Conservation (phyloP, 371 early-diverging fungal genomes). For the Zopfochytrium polystomum region DNA sequence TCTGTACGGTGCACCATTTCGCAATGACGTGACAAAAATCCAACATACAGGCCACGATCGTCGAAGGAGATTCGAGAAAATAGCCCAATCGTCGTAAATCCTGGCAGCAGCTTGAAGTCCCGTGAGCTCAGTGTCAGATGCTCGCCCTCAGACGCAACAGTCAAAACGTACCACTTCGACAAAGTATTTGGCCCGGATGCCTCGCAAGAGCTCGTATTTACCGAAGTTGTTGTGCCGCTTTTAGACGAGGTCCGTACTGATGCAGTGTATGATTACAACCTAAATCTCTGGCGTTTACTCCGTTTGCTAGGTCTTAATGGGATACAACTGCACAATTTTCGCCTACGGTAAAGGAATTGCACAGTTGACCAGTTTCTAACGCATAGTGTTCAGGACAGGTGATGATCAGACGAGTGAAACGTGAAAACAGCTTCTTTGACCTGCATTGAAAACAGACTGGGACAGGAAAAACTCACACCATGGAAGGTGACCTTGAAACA, state of each 20-base stretch:
- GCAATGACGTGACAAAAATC: neutral
- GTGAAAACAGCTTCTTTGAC: too few relatives aligned
- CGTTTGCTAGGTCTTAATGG: constrained; percentile 30
- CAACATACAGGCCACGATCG: constrained; percentile 37
- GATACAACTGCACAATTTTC: constrained; percentile 95
- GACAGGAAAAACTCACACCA: constrained; percentile 98
- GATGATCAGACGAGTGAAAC: too few relatives aligned
- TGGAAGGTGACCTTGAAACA: constrained; percentile 71
- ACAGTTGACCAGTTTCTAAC: too few relatives aligned
- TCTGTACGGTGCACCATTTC: neutral
- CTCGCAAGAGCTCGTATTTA: constrained; percentile 78
- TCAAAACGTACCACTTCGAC: constrained; percentile 83
- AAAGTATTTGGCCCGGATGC: constrained; percentile 84
- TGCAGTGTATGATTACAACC: neutral
- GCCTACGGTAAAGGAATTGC: constrained; percentile 92
- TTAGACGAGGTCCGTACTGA: constrained; percentile 65
- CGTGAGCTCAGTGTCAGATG: constrained; percentile 34
- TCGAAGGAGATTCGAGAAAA: constrained; percentile 46
- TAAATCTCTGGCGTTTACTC: neutral
- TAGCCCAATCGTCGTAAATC: constrained; percentile 33
- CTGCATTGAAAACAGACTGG: too few relatives aligned
- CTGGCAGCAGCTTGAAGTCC: constrained; percentile 27
- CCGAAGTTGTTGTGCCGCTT: constrained; percentile 79
- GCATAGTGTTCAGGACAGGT: too few relatives aligned
- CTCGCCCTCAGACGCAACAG: constrained; percentile 34